Evolutionary conservation across 2,329 filamentous ascomycete genomes (phyloP).

Genomic region (Aspergillus ochraceoroseus): DNA sequence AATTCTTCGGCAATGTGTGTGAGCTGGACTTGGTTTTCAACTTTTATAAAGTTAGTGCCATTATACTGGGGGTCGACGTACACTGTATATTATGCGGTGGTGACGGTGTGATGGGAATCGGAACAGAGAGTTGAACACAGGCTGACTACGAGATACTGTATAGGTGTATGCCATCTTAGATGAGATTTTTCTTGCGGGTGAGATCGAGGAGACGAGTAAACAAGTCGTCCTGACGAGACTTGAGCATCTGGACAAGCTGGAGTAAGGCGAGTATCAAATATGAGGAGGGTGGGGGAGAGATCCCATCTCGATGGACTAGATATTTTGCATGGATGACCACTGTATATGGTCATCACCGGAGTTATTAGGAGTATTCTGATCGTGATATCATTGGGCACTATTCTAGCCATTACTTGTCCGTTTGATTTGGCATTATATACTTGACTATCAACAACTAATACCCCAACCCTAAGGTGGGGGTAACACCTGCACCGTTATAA

Average conservation of each 20-base stretch:
- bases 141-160: constrained; percentile 10
- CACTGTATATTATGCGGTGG: background rate
- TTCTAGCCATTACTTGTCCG: constrained; percentile 2
- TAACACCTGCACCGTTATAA: constrained; percentile 2
- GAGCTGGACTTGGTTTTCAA: constrained; percentile 84
- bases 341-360: constrained; percentile 20
- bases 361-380: constrained; percentile 18
- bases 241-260: constrained; percentile 94
- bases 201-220: constrained; percentile 98
- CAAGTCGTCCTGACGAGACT: constrained; percentile 91
- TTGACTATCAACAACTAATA: background rate
- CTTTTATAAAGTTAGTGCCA: constrained; percentile 58
- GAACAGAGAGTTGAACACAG: background rate
- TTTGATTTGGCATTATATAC: too few species aligned
- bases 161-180: constrained; percentile 96
- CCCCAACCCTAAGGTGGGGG: background rate
- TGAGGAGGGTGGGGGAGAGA: background rate
- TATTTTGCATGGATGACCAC: constrained; percentile 20
- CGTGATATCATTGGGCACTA: constrained; percentile 7
- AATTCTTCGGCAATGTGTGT: constrained; percentile 98
- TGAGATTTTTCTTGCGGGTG: constrained; percentile 93
- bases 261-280: constrained; percentile 50
- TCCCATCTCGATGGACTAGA: constrained; percentile 4
- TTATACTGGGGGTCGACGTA: too few species aligned
- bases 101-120: background rate